A percentile compares a stretch with the other conserved stretches of the same genome.
phyloP scores from a whole-genome alignment of 164 flowering plant species.

The Taxillus chinensis region DNA sequence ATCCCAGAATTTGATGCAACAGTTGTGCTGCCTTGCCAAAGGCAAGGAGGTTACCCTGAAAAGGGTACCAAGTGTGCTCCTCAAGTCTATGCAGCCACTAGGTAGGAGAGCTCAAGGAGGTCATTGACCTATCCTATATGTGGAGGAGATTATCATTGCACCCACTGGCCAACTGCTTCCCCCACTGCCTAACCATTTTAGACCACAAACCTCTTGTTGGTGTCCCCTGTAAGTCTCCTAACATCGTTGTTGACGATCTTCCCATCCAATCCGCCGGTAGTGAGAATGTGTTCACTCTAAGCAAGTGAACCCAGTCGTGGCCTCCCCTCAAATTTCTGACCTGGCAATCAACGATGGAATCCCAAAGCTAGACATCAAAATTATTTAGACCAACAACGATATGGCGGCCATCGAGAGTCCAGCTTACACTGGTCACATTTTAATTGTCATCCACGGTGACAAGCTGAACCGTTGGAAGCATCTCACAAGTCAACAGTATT shows the following conservation, averaged over 20 bases:
- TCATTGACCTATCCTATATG: constrained; percentile 43
- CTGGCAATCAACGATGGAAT: constrained; percentile 24
- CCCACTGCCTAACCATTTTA: constrained; percentile 59
- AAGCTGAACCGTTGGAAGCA: constrained; percentile 39
- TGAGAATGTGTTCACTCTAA: constrained; percentile 54
- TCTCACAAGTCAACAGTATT: constrained; percentile 50
- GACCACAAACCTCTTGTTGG: constrained; percentile 53
- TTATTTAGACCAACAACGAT: constrained; percentile 48
- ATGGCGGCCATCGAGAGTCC: constrained; percentile 61
- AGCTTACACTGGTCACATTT: constrained; percentile 42
- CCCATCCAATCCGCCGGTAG: constrained; percentile 58
- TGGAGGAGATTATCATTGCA: constrained; percentile 60
- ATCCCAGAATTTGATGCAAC: constrained; percentile 62
- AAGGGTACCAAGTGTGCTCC: constrained; percentile 70
- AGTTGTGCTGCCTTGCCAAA: constrained; percentile 55
- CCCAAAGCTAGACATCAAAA: constrained; percentile 56
- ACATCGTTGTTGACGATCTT: constrained; percentile 54
- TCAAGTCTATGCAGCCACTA: constrained; percentile 58
- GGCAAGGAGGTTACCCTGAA: constrained; percentile 51
- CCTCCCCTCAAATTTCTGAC: constrained; percentile 45
- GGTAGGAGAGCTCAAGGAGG: constrained; percentile 30
- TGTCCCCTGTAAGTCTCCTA: constrained; percentile 51
- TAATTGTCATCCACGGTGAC: constrained; percentile 29
- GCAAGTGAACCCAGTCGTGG: constrained; percentile 53
- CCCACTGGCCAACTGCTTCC: constrained; percentile 61